A percentile compares a stretch with the other conserved stretches of the same genome.
These are phyloP conservation scores for Ustilaginoidea virens DNA, from an alignment of 2,329 filamentous ascomycete species.

Conservation along the genomic window DNA sequence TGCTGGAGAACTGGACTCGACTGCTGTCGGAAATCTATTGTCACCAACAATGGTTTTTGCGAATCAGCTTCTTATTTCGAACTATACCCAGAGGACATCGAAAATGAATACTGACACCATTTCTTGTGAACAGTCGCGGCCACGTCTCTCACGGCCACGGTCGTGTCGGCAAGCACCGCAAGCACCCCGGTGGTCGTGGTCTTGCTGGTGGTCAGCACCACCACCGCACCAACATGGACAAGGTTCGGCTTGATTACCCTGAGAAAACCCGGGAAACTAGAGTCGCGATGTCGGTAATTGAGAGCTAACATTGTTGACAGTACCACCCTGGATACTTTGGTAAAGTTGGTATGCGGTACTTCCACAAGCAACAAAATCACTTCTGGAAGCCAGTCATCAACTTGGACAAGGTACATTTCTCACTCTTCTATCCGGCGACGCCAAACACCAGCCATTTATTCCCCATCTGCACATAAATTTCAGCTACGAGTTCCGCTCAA, in stretches of 20 bases:
- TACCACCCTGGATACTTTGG: slow-evolving; percentile 99
- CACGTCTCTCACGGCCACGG: slow-evolving; percentile 97
- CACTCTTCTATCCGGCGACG: slow-evolving; percentile 2
- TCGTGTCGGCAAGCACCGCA: slow-evolving; percentile 97
- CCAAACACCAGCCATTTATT: too few species aligned
- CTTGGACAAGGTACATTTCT: slow-evolving; percentile 70
- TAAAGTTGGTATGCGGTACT: slow-evolving; percentile 91
- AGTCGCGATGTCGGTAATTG: too few species aligned
- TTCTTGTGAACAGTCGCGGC: slow-evolving; percentile 54
- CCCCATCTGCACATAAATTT: too few species aligned
- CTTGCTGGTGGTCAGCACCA: slow-evolving; percentile 98
- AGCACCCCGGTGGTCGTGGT: slow-evolving; percentile 72
- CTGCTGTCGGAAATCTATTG: too few species aligned
- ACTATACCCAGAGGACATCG: too few species aligned
- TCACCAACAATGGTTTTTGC: too few species aligned
- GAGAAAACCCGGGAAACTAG: too few species aligned
- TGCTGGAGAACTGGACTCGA: too few species aligned
- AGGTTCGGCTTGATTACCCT: too few species aligned
- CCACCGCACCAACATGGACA: slow-evolving; percentile 43
- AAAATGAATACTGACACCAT: too few species aligned
- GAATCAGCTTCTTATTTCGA: too few species aligned
- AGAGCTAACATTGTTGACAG: slow-evolving; percentile 29
- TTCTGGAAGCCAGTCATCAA: slow-evolving; percentile 99
- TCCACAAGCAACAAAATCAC: slow-evolving; percentile 91
- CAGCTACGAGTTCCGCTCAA: too few species aligned